phyloP scores from a whole-genome alignment of 306 rosid species.

The Quillaja saponaria region DNA sequence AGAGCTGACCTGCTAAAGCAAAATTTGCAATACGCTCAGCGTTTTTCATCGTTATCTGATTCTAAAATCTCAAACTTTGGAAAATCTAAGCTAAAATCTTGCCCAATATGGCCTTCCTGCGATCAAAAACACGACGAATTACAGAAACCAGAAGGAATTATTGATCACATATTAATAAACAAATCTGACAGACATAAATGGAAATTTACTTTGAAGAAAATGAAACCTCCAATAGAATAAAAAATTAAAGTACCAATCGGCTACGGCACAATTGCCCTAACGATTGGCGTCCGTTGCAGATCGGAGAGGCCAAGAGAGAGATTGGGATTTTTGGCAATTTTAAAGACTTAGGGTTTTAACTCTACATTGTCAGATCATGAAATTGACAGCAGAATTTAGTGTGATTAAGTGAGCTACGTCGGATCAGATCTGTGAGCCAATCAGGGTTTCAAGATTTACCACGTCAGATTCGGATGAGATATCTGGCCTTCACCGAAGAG shows the following conservation, averaged over 20 bases:
- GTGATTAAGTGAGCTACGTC: slow-evolving; percentile 32
- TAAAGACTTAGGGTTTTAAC: slow-evolving; percentile 65
- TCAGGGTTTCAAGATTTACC: slow-evolving; percentile 25
- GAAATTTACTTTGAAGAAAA: slow-evolving; percentile 1
- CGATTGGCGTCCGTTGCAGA: slow-evolving; percentile 43
- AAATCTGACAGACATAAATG: not conserved
- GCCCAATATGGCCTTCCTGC: slow-evolving; percentile 45
- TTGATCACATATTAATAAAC: not conserved
- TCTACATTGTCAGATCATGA: not conserved
- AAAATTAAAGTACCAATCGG: slow-evolving; percentile 34
- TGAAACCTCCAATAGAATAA: slow-evolving; percentile 30
- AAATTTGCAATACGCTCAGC: slow-evolving; percentile 82
- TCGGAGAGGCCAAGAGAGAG: slow-evolving; percentile 44
- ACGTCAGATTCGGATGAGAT: slow-evolving; percentile 26
- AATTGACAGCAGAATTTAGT: slow-evolving; percentile 2
- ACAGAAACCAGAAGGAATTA: slow-evolving; percentile 21
- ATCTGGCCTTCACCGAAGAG: not conserved
- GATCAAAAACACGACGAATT: slow-evolving; percentile 31
- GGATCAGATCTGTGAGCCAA: slow-evolving; percentile 35
- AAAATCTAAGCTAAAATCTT: slow-evolving; percentile 39
- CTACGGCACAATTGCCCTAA: slow-evolving; percentile 32
- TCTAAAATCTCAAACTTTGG: slow-evolving; percentile 25
- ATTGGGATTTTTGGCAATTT: slow-evolving; percentile 31
- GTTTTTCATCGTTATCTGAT: slow-evolving; percentile 60
- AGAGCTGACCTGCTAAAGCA: slow-evolving; percentile 71